A percentile compares a stretch with the other conserved stretches of the same genome.
phyloP scores from a whole-genome alignment of 164 flowering plant species.

The Liriodendron chinense region DNA sequence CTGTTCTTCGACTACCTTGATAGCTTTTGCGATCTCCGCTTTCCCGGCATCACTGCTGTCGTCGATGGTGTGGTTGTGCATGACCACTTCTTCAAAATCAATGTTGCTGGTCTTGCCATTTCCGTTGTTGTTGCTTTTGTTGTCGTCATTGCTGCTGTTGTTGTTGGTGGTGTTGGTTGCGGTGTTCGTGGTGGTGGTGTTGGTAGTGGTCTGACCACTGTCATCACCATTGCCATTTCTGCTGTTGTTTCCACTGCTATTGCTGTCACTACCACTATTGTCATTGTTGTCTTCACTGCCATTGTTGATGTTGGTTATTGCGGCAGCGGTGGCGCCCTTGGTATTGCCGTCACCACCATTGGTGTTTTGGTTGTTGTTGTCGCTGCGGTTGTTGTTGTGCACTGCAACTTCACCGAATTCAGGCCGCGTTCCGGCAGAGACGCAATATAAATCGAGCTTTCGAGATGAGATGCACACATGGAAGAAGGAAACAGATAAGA shows the following conservation, averaged over 20 bases:
- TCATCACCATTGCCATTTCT: neutral
- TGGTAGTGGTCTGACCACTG: neutral
- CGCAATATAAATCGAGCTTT: conserved; percentile 68
- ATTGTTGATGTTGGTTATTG: neutral
- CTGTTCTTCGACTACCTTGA: conserved; percentile 41
- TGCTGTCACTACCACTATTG: neutral
- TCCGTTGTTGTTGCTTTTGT: neutral
- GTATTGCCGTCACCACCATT: neutral
- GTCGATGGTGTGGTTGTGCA: neutral
- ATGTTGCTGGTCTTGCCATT: neutral
- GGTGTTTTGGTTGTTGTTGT: neutral
- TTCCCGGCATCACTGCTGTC: neutral
- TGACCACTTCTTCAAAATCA: neutral
- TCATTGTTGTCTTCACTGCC: neutral
- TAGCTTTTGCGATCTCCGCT: conserved; percentile 31
- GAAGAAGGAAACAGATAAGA: conserved; percentile 54
- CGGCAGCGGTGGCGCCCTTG: too few relatives aligned
- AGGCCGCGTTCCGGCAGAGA: conserved; percentile 59
- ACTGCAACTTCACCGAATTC: conserved; percentile 9
- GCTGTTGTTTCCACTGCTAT: neutral
- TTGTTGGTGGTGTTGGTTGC: too few relatives aligned
- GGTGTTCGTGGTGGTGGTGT: neutral
- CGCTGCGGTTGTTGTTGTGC: neutral
- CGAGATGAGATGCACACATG: conserved; percentile 67
- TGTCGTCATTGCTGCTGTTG: neutral